A percentile compares a stretch with the other conserved stretches of the same genome.
Evolutionary conservation across 2,329 filamentous ascomycete genomes (phyloP).

Genomic region (Scortechinia acanthostroma): DNA sequence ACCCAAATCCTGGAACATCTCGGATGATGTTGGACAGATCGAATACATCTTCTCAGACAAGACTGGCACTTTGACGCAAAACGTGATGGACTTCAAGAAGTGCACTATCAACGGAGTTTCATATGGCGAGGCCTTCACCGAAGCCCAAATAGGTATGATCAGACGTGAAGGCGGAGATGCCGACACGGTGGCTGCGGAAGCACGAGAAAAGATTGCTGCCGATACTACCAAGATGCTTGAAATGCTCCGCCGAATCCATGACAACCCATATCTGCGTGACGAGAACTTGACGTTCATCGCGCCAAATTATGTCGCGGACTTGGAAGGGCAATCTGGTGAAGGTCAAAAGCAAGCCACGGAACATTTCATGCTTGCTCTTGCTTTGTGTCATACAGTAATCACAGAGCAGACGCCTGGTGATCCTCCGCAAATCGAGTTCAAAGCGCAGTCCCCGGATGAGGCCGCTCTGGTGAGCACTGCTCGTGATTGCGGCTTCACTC

Average conservation of each 20-base stretch:
- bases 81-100: slow-evolving; percentile 99
- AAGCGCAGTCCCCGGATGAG: slow-evolving; percentile 94
- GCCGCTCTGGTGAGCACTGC: slow-evolving; percentile 90
- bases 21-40: slow-evolving; percentile 93
- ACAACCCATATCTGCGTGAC: slow-evolving; percentile 86
- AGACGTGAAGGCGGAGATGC: slow-evolving; percentile 73
- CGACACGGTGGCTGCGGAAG: slow-evolving; percentile 71
- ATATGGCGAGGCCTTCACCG: slow-evolving; percentile 95
- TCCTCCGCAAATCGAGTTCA: slow-evolving; percentile 84
- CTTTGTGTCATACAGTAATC: slow-evolving; percentile 94
- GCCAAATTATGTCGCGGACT: slow-evolving; percentile 78
- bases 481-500: slow-evolving; percentile 89
- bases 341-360: slow-evolving; percentile 74
- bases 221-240: slow-evolving; percentile 69
- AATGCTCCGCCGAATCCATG: slow-evolving; percentile 67
- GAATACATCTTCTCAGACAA: slow-evolving; percentile 99
- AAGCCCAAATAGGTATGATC: slow-evolving; percentile 88
- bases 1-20: slow-evolving; percentile 98
- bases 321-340: slow-evolving; percentile 68
- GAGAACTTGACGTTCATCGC: slow-evolving; percentile 88
- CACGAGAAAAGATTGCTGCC: slow-evolving; percentile 70
- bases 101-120: slow-evolving; percentile 91
- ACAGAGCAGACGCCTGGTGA: slow-evolving; percentile 86
- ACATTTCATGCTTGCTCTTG: slow-evolving; percentile 82
- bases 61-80: slow-evolving; percentile 82